Base-by-base conservation (phyloP, 1,284 basidiomycete species). In the Fomitiporia mediterranea region DNA sequence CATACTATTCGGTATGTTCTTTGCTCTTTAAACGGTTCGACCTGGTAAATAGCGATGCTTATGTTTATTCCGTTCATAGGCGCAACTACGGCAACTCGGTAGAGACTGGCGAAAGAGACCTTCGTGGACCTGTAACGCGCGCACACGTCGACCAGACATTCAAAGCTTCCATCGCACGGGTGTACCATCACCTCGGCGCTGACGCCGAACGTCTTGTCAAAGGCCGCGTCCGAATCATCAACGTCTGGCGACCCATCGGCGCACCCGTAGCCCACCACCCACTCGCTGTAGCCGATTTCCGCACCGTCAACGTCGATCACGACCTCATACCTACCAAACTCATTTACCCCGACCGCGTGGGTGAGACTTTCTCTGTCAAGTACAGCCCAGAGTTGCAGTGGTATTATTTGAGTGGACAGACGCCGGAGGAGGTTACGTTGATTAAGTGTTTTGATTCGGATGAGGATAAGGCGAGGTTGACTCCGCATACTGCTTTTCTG, bases 141-240 rank as follows among this genome's bases (percentile, higher is more conserved):
- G 77, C 77, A 0, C 83, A 84, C 62, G 76, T 82, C 54, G 83
- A 85, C 65, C 83, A 85, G 66, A 82, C 82, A 0, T 72, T 70
- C 38, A 62, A 68, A 8, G 74, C 81, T 2, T 70, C 78, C 11
- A 68, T 76, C 21, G 70, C 69, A 1, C 78, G 82, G 19, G 81
- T 84, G 2, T 74, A 76, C 57, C 72, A 76, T 11, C 81, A 84
- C 60, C 72, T 80, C 27, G 73, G 73, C 13, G 68, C 66, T 6
- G 79, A 82, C 1, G 79, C 68, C 0, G 72, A 75, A 2, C 68
- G 67, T 15, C 71, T 78, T 7, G 69, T 81, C 23, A 66, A 75
- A 59, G 70, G 71, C n/a, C 80, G 84, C 34, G 82, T 76, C 35
- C 76, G 75, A 57, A 72, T 81, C 59, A 76, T 81, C 70, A 82